Percentiles rank a stretch among this genome's conserved stretches.
phyloP scores from a whole-genome alignment of 805 yeast species.

The Dipodascopsis tothii region DNA sequence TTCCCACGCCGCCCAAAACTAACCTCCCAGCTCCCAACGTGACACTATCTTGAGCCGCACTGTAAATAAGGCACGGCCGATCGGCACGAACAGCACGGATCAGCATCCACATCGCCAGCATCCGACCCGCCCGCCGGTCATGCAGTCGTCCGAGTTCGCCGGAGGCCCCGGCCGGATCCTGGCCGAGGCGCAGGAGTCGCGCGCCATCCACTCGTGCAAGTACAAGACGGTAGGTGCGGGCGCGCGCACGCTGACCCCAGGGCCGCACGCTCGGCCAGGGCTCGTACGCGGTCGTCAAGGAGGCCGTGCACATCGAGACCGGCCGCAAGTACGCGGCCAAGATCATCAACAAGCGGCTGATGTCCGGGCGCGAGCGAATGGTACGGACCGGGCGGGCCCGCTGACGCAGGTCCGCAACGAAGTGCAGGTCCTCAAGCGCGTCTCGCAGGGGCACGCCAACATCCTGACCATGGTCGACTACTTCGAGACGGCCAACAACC shows the following conservation, averaged over 20 bases:
- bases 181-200: too few species aligned
- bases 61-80: too few species aligned
- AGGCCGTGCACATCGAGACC: conserved; percentile 36
- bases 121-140: too few species aligned
- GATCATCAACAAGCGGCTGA: conserved; percentile 42
- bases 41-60: too few species aligned
- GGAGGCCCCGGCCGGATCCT: too few species aligned
- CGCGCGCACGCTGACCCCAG: conserved; percentile 3
- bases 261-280: conserved; percentile 38
- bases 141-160: too few species aligned
- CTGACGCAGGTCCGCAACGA: conserved; percentile 46
- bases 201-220: neutral
- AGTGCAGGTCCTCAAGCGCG: conserved; percentile 46
- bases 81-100: too few species aligned
- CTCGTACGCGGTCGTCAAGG: conserved; percentile 39
- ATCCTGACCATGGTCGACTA: conserved; percentile 57
- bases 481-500: conserved; percentile 56
- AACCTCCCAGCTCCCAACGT: too few species aligned
- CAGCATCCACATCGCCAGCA: too few species aligned
- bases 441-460: conserved; percentile 46
- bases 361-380: conserved; percentile 47
- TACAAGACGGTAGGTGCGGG: neutral
- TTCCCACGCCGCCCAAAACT: too few species aligned
- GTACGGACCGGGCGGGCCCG: conserved; percentile 20
- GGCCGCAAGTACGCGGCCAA: conserved; percentile 48